Base-by-base conservation (phyloP, 1,139 yeast species). In the Suhomyces ambrosiae region DNA sequence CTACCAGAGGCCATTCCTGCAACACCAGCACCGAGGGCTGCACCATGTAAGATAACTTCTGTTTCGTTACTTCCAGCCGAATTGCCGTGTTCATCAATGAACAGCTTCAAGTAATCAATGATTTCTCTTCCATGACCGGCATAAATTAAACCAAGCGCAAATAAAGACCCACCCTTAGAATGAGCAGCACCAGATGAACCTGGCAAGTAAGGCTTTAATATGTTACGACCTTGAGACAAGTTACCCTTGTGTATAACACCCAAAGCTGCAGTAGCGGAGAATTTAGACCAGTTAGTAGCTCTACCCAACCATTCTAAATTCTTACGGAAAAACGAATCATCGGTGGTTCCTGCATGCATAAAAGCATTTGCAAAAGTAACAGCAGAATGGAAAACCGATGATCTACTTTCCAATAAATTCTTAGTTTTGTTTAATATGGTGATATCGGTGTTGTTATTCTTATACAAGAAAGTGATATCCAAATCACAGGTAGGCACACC, bases 161-260 rank as follows among this genome's bases (percentile, higher is more conserved):
- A 92, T 45, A 92, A 74, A 8, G 97, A 86, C 30, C 99, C 99
- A 62, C 98, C 98, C 56, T 89, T 90, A 5, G 96, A 86, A 60
- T 89, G 94, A 35, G 87, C 81, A 23, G 95, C 83, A 19, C 82
- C 80, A 11, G 78, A 65, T 30, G 82, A 76, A 3, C 94, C 95
- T 28, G 98, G 97, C 45, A 92, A 74, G 58, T 92, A 94, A 23
- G 98, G 97, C 49, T 85, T 84, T 59, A 92, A 76, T 35, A 92
- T 82, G 47, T 84, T 79, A 60, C 82, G 82, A 41, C 98, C 98
- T 59, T 88, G 96, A 1, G 95, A 79, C 46, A 92, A 74, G 60
- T 92, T 90, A 37, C 98, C 98, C 56, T 86, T 87, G 58, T 92
- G 98, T 52, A 92, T 90, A 23, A 92, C 98, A 59, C 99, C 99